Conservation (phyloP, 2,329 filamentous ascomycete genomes). For the Fusarium aywerte region DNA sequence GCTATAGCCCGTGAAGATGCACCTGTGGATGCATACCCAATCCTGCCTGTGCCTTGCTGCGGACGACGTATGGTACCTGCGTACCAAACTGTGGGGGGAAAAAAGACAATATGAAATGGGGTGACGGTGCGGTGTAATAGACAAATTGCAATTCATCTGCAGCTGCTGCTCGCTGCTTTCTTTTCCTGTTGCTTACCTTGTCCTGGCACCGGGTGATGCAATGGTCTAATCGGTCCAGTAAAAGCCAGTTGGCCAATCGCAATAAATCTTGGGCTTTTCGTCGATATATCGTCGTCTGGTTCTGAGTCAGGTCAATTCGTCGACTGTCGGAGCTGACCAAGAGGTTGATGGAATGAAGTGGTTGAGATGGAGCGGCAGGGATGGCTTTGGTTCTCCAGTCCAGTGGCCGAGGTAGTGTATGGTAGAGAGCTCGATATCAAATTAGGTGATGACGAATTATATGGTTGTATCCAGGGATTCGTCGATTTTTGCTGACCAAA, state of each 20-base stretch:
- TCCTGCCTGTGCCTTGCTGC: conserved; percentile 18
- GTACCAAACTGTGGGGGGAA: conserved; percentile 20
- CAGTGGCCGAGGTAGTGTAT: neutral
- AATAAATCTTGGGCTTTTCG: conserved; percentile 2
- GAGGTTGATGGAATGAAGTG: conserved; percentile 31
- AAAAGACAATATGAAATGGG: conserved; percentile 12
- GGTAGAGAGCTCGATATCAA: conserved; percentile 13
- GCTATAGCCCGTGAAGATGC: neutral
- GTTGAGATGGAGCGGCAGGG: conserved; percentile 16
- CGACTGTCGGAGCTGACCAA: conserved; percentile 20
- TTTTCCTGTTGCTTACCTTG: conserved; percentile 34
- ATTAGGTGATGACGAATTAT: conserved; percentile 17
- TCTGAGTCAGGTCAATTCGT: conserved; percentile 29
- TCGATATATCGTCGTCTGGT: conserved; percentile 32
- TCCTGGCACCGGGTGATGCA: neutral
- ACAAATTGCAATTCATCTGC: conserved; percentile 23
- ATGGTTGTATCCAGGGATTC: conserved; percentile 2
- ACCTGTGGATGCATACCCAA: neutral
- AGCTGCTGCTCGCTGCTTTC: conserved; percentile 18
- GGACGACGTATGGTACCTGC: conserved; percentile 29
- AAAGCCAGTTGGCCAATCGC: conserved; percentile 8
- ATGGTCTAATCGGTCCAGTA: neutral
- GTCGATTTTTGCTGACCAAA: conserved; percentile 18
- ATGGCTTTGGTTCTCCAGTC: conserved; percentile 4
- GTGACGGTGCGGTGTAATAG: conserved; percentile 15